Evolutionary conservation across 2,329 filamentous ascomycete genomes (phyloP), one percentile per base, ranked within the genome.

Genomic region (Botrytis sinoallii): DNA sequence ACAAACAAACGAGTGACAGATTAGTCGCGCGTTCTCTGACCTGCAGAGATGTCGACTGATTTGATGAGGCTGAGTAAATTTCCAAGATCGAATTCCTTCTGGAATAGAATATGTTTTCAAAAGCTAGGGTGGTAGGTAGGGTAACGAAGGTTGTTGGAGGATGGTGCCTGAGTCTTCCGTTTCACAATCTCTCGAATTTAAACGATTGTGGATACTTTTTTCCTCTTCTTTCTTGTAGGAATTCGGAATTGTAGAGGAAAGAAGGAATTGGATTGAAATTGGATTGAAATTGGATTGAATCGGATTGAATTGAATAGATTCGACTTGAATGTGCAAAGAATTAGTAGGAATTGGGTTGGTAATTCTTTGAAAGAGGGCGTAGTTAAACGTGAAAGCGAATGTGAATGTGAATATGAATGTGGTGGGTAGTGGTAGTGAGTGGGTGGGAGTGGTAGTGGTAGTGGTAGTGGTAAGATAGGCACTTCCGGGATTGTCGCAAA

Each of bases 111-210:
- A 42, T 65, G 59, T 52, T 42, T 64, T 64, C 40, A n/a, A 42
- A 42, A 64, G 14, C 60, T 64, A 40, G 64, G 44, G 44, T 38
- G 64, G n/a, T 29, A 20, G 64, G n/a, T 29, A 20, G 29, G 63
- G 25, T 32, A 16, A 42, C 32, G 44, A 38, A 55, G 52, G 46
- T 25, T 40, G 48, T 48, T 57, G 48, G 59, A 61, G 66, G 32
- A 32, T 22, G 42, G 22, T 32, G 66, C 18, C 44, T 44, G 60
- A 71, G 22, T 71, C 44, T 57, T 42, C 35, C 42, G 70, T 71
- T 71, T 71, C 70, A 71, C 57, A 71, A 57, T 71, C 52, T 55
- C 38, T 71, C 42, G 70, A 65, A 38, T 55, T 67, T 55, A 40
- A 71, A 71, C 44, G 70, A 71, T 32, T 57, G 70, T 66, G 35